These are phyloP conservation scores for Phenoliferia sp. DNA, from an alignment of 1,284 basidiomycete species.

Conservation along the genomic window DNA sequence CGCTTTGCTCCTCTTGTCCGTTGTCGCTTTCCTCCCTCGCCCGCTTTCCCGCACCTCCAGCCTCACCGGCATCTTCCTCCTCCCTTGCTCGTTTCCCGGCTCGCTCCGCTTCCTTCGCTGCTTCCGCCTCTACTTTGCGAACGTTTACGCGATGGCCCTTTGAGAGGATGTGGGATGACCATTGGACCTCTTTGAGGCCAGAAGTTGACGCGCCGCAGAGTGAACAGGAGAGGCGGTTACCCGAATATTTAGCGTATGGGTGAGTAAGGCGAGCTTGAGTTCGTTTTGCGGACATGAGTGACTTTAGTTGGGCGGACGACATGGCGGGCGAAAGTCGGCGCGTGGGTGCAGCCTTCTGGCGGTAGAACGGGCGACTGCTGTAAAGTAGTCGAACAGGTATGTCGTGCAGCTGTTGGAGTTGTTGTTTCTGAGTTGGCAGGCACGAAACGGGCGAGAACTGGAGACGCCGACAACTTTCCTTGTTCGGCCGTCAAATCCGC, in stretches of 20 bases:
- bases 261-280: constrained; percentile 56
- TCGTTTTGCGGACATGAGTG: constrained; percentile 17
- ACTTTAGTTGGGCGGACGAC: constrained; percentile 12
- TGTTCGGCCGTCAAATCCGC: too few relatives aligned
- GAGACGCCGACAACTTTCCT: too few relatives aligned
- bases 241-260: constrained; percentile 62
- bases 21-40: not conserved
- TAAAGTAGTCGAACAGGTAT: not conserved
- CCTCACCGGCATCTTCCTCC: not conserved
- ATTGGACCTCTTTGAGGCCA: constrained; percentile 65
- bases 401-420: too few relatives aligned
- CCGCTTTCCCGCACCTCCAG: constrained; percentile 1
- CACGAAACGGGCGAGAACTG: too few relatives aligned
- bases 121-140: constrained; percentile 20
- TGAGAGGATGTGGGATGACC: constrained; percentile 69
- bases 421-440: too few relatives aligned
- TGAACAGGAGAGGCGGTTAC: constrained; percentile 61
- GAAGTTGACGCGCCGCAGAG: constrained; percentile 52
- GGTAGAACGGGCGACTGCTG: not conserved
- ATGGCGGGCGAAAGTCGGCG: not conserved
- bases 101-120: constrained; percentile 8
- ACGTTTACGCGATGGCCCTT: constrained; percentile 43
- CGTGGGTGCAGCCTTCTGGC: not conserved
- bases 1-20: not conserved
- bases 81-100: constrained; percentile 4